Evolutionary conservation across 2,329 filamentous ascomycete genomes (phyloP).

Genomic region (Rhynchosporium secalis): DNA sequence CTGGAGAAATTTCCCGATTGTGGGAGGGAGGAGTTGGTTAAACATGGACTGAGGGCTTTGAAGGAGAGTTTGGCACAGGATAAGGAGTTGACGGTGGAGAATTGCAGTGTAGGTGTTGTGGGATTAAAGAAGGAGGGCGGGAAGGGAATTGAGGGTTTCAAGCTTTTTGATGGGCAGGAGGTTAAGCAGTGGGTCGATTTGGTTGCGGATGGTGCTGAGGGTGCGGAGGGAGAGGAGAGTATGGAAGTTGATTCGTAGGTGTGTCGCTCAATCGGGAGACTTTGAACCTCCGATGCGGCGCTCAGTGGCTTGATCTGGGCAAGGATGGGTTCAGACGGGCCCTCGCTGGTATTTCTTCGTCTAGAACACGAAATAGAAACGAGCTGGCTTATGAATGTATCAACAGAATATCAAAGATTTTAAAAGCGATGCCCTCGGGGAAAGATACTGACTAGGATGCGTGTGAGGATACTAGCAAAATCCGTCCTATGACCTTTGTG

Average conservation of each 20-base stretch:
- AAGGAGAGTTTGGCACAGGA: slow-evolving; percentile 97
- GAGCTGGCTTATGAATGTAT: not conserved
- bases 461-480: not conserved
- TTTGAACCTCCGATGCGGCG: not conserved
- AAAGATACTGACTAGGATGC: not conserved
- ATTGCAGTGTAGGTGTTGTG: slow-evolving; percentile 87
- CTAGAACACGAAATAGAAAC: not conserved
- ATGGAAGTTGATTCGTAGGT: slow-evolving; percentile 49
- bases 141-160: slow-evolving; percentile 73
- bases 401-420: not conserved
- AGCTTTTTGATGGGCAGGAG: slow-evolving; percentile 86
- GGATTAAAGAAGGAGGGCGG: slow-evolving; percentile 57
- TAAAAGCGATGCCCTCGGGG: not conserved
- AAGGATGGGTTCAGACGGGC: too few relatives aligned
- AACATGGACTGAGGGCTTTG: slow-evolving; percentile 84
- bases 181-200: slow-evolving; percentile 84
- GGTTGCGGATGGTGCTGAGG: slow-evolving; percentile 57
- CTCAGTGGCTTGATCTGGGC: not conserved
- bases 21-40: slow-evolving; percentile 81
- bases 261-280: not conserved
- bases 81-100: slow-evolving; percentile 95
- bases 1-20: slow-evolving; percentile 78
- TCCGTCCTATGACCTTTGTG: not conserved
- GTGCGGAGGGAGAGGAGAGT: slow-evolving; percentile 40
- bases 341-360: not conserved